Evolutionary conservation across 225 moss, liverwort and hornwort species (phyloP), one percentile per base, ranked within the genome.

Genomic region (Ulota crispa): DNA sequence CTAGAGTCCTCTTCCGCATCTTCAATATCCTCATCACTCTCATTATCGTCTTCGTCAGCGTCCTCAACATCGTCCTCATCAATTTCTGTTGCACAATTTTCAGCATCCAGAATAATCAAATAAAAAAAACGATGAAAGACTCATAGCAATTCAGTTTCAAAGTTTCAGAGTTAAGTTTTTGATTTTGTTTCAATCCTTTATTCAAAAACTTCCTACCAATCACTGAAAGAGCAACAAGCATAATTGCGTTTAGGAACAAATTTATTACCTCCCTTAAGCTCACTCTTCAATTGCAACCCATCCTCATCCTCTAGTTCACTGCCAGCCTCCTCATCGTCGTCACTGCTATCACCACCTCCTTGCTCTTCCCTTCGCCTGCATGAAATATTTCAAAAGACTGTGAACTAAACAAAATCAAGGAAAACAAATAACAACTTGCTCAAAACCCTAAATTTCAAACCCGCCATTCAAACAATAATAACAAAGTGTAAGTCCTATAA

Each of bases 291-390:
- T 75, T 82, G 83, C 30, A 55, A 68, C 39, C 68, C 78, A 75
- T 30, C 74, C 64, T 78, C 89, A 21, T 75, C 87, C 77, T 86
- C 90, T 45, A 79, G 26, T 43, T 88, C 85, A 72, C 84, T 80
- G 52, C 78, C 86, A 68, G 72, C 64, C 41, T 76, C 89, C 13
- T 89, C 88, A n/a, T 85, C 91, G 19, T 84, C 91, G 42, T 91
- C 93, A 77, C 86, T 83, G 72, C 89, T 88, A 72, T 90, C 90
- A 68, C 90, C 86, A 36, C 84, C 89, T 28, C 86, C 93, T 81
- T 87, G 87, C 81, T 93, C 93, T 86, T 95, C 92, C 83, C 88
- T 88, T 78, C 80, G 93, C 86, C 94, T 94, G 83, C 71, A 82
- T 37, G 63, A 83, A 57, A 60, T 53, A 50, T 53, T 68, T 61